Evolutionary conservation across 257 asterid species (phyloP), one percentile per base, ranked within the genome.

Genomic region (Echites panduratus): DNA sequence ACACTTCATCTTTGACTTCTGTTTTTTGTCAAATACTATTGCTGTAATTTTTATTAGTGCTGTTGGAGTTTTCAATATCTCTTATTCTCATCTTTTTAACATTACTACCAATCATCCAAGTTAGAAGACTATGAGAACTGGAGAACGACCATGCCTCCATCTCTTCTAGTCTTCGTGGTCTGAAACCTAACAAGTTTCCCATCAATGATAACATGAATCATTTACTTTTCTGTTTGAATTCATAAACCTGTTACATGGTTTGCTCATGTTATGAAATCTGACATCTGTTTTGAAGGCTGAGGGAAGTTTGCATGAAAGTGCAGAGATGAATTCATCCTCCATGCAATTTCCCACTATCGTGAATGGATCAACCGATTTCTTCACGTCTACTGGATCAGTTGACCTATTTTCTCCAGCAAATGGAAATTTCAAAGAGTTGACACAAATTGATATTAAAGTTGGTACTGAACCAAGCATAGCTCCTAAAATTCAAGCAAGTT

Each of bases 231-330:
- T 41, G 22, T 43, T 7, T 50, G n/a, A n/a, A 29, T 4, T 48
- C 64, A 43, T 66, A 32, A 53, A 13, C 40, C 54, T 61, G 6
- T 3, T 26, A 41, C 40, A 48, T 57, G 19, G 66, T 66, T 63
- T 47, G 24, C 43, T 54, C 38, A 43, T 11, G 5, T 27, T 53
- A 32, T 66, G 53, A 43, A 56, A 57, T 45, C 50, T 40, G 68
- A 59, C 59, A 73, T 56, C 24, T 68, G 17, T 75, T 71, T 57
- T 79, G 85, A 78, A 91, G 96, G 95, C 76, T 70, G 83, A 76
- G 70, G 48, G 76, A 16, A 50, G 61, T 81, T 75, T 50, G 66
- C 84, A 70, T 62, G 78, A 73, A 57, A 82, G 62, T 70, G 79
- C 84, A 69, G 86, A 75, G 79, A 77, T 68, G 68, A 82, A 74